phyloP scores from a whole-genome alignment of 1,284 basidiomycete species.

The Termitomyces sp. region DNA sequence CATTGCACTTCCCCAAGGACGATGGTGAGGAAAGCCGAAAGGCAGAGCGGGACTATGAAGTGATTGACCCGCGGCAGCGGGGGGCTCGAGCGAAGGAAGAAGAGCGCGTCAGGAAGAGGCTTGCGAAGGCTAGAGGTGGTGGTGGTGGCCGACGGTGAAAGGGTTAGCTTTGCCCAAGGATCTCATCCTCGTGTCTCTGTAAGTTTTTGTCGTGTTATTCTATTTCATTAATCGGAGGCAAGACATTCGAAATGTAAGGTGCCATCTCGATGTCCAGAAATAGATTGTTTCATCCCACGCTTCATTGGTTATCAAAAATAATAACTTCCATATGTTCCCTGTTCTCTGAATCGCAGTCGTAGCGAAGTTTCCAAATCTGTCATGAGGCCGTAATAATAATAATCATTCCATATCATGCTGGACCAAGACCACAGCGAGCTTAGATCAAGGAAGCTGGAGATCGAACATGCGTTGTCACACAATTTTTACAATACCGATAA shows the following conservation, averaged over 20 bases:
- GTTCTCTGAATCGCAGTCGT: background rate
- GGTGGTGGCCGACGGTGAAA: conserved; percentile 18
- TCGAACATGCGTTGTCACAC: too few relatives aligned
- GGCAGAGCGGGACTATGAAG: conserved; percentile 87
- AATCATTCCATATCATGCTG: too few relatives aligned
- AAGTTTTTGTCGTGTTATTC: background rate
- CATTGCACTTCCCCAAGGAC: conserved; percentile 75
- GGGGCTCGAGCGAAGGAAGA: conserved; percentile 69
- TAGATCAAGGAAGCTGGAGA: too few relatives aligned
- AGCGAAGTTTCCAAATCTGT: background rate
- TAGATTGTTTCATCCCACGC: background rate
- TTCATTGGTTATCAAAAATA: background rate
- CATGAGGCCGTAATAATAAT: background rate
- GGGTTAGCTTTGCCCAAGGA: background rate
- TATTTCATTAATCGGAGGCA: background rate
- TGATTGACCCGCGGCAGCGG: conserved; percentile 74
- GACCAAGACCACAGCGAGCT: background rate
- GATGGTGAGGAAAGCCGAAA: conserved; percentile 70
- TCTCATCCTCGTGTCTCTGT: background rate
- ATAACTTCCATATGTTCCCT: background rate
- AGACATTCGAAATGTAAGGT: background rate
- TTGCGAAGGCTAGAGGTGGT: conserved; percentile 30
- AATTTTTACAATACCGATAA: too few relatives aligned
- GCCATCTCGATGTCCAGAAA: background rate
- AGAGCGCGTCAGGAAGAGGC: conserved; percentile 59